phyloP scores from a whole-genome alignment of 495 filamentous ascomycete genomes.

The Corynascus novoguineensis region DNA sequence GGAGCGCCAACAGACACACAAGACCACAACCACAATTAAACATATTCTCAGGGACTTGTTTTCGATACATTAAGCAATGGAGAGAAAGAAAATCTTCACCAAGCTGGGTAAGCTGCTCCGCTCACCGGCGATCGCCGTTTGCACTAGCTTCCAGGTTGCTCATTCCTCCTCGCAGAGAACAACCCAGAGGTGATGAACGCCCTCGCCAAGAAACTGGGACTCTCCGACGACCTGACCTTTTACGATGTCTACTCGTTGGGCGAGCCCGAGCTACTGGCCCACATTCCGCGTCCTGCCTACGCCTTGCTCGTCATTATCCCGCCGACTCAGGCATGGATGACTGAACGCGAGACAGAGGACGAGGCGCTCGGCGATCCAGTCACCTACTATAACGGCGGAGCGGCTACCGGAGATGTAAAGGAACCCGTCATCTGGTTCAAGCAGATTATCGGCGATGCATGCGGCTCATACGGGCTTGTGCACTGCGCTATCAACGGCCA shows the following conservation, averaged over 20 bases:
- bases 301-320: slow-evolving; percentile 78
- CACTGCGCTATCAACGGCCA: slow-evolving; percentile 59
- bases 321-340: slow-evolving; percentile 54
- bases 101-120: slow-evolving; percentile 15
- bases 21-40: neutral
- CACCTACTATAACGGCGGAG: slow-evolving; percentile 8
- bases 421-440: slow-evolving; percentile 73
- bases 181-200: slow-evolving; percentile 74
- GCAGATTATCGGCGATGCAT: slow-evolving; percentile 84
- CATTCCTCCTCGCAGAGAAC: slow-evolving; percentile 29
- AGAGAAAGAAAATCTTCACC: slow-evolving; percentile 13
- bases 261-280: slow-evolving; percentile 61
- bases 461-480: slow-evolving; percentile 76
- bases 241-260: slow-evolving; percentile 76
- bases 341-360: slow-evolving; percentile 55
- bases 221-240: slow-evolving; percentile 61
- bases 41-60: neutral
- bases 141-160: neutral
- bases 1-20: too few relatives aligned
- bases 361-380: slow-evolving; percentile 22
- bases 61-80: neutral
- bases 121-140: neutral
- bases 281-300: slow-evolving; percentile 67
- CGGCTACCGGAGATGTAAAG: slow-evolving; percentile 25
- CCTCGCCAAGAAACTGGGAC: slow-evolving; percentile 65